Percentiles rank a stretch among this genome's conserved stretches.
Conservation (phyloP, 257 asterid species). For the Solanum rostratum region DNA sequence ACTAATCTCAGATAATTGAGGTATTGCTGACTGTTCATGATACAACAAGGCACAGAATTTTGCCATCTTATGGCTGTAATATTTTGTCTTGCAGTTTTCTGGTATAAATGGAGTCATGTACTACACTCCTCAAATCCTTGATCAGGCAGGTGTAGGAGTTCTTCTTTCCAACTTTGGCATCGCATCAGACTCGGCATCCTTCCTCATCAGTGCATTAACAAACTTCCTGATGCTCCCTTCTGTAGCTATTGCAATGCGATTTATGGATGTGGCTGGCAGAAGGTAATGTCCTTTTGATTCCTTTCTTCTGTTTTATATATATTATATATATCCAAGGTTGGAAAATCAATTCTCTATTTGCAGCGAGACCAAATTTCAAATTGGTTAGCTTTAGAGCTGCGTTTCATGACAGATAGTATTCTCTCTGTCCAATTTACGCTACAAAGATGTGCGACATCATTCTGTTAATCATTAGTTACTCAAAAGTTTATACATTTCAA, state of each 20-base stretch:
- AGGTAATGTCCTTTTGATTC: conserved; percentile 33
- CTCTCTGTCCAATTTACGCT: background rate
- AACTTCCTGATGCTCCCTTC: conserved; percentile 63
- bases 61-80: background rate
- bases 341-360: background rate
- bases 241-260: conserved; percentile 73
- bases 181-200: conserved; percentile 63
- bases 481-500: background rate
- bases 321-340: background rate
- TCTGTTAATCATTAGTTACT: background rate
- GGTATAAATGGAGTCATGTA: conserved; percentile 93
- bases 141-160: conserved; percentile 86
- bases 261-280: conserved; percentile 85
- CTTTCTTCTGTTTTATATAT: background rate
- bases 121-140: conserved; percentile 90
- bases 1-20: background rate
- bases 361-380: background rate
- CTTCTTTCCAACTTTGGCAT: conserved; percentile 71
- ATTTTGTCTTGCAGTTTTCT: conserved; percentile 49
- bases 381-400: background rate
- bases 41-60: background rate
- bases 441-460: background rate
- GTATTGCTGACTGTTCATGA: background rate
- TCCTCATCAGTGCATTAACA: conserved; percentile 64
- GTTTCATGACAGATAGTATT: background rate